A percentile compares a stretch with the other conserved stretches of the same genome.
Conservation (phyloP, 176 grass and related monocot species). For the Ananas comosus region DNA sequence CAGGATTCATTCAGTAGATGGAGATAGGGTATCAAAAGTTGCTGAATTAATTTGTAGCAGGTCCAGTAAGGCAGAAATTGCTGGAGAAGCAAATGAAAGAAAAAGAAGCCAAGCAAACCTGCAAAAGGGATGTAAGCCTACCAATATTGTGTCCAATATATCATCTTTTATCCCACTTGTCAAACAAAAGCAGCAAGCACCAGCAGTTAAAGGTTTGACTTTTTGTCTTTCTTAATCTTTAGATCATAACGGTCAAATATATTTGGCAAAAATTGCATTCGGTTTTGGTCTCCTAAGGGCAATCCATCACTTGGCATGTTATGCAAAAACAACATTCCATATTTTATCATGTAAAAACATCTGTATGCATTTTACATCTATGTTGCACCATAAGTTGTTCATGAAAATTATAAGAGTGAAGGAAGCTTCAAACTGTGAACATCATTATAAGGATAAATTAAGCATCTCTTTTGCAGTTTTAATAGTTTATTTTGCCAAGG, state of each 20-base stretch:
- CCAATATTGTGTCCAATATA: constrained; percentile 64
- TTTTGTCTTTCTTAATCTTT: constrained; percentile 14
- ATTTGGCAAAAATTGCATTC: too few species aligned
- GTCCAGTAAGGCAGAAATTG: constrained; percentile 39
- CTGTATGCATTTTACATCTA: too few species aligned
- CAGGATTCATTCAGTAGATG: constrained; percentile 38
- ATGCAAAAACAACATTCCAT: too few species aligned
- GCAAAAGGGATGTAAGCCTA: constrained; percentile 49
- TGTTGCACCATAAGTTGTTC: too few species aligned
- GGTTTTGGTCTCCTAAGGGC: too few species aligned
- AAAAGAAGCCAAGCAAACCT: constrained; percentile 35
- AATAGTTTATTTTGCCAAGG: neutral
- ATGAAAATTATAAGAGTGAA: neutral
- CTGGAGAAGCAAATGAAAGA: constrained; percentile 28
- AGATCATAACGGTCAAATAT: neutral
- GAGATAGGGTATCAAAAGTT: constrained; percentile 28
- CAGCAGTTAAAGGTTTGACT: constrained; percentile 36
- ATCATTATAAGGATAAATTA: neutral
- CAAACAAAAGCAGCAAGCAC: constrained; percentile 50
- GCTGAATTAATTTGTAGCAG: constrained; percentile 28
- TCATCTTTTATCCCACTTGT: constrained; percentile 87
- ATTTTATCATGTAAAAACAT: too few species aligned
- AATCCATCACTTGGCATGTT: too few species aligned
- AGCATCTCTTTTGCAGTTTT: neutral
- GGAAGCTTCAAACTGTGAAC: neutral